Base-by-base conservation (phyloP, 768 basidiomycete genomes). In the Pleurotus citrinopileatus region DNA sequence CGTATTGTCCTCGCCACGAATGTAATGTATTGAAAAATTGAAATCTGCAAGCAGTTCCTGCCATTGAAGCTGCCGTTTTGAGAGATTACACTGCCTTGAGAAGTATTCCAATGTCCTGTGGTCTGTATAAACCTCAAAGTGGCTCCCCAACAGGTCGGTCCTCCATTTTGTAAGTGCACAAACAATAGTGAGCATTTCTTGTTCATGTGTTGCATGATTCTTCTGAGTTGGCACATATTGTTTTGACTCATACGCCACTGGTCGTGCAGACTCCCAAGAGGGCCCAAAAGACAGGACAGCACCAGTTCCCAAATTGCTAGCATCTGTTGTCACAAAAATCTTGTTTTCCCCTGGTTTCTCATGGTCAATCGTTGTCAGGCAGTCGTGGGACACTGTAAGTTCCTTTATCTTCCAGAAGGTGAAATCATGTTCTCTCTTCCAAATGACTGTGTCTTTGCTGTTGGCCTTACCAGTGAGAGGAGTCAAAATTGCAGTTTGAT, bases 191-290 rank as follows among this genome's bases (percentile, higher is more conserved):
- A 72, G 52, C 0, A 74, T 58, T 53, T 73, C 70, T 48, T 66
- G 60, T 43, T 74, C 62, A 44, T 73, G 71, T 0, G 65, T 58
- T 0, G 67, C 66, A 27, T 73, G 73, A 52, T 72, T 70, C 40
- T 0, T 22, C 22, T 56, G 51, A 1, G 69, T 63, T 50, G 36
- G 56, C 36, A 58, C 63, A 28, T 58, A 59, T 22, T 52, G 60
- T 42, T 23, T 32, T 4, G 43, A 72, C 56, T 70, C 29, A 53
- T 58, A 58, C 42, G 63, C 55, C 47, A 67, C 69, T 1, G 70
- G 73, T 10, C 65, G 51, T 6, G 69, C 58, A 0, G 53, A 47
- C 28, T 68, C 66, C 59, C 64, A 64, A 0, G 63, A 64, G 2
- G 51, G 55, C 2, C 70, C 65, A 36, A 61, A 68, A 19, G 57